phyloP scores from a whole-genome alignment of 2,329 filamentous ascomycete species.

The Diaporthe capsici region DNA sequence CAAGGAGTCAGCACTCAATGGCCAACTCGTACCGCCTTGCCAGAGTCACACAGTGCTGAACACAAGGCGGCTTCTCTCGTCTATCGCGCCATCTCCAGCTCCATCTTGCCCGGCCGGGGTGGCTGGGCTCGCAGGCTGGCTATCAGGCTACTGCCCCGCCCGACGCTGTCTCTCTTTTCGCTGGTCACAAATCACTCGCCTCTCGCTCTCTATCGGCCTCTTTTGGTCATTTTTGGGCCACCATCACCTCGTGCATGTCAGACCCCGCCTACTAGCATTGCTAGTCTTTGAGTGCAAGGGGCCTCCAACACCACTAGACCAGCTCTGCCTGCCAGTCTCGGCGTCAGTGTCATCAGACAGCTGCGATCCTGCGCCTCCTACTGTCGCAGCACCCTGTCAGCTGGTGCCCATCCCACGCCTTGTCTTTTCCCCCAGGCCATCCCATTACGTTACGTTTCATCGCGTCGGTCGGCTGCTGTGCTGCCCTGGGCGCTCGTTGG shows the following conservation, averaged over 20 bases:
- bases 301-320: conserved; percentile 21
- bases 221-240: neutral
- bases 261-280: conserved; percentile 8
- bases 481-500: conserved; percentile 15
- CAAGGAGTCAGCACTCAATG: neutral
- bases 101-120: neutral
- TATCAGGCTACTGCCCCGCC: conserved; percentile 17
- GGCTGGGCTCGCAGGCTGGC: neutral
- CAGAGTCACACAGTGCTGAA: conserved; percentile 22
- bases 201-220: neutral
- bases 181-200: neutral
- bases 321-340: conserved; percentile 15
- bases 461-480: conserved; percentile 9
- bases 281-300: conserved; percentile 32
- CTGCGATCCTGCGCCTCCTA: conserved; percentile 34
- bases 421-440: neutral
- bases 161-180: neutral
- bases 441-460: conserved; percentile 35
- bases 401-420: conserved; percentile 31
- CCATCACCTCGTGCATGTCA: conserved; percentile 23
- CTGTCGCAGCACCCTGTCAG: conserved; percentile 30
- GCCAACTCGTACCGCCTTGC: conserved; percentile 11
- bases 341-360: conserved; percentile 27
- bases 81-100: conserved; percentile 15
- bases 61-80: conserved; percentile 3